phyloP scores from a whole-genome alignment of 805 yeast species.

The Candida broadrunensis region DNA sequence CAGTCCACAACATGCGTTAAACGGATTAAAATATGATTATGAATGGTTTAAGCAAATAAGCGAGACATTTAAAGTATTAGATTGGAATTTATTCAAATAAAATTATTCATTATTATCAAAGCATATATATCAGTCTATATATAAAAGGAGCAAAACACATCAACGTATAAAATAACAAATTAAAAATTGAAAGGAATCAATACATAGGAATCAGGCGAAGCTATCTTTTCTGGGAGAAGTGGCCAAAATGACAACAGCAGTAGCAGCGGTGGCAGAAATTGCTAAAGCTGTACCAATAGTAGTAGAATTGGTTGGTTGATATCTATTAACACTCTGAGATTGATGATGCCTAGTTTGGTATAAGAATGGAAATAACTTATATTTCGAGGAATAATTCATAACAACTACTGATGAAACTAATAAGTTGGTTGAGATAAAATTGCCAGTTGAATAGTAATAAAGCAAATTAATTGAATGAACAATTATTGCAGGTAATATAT shows the following conservation, averaged over 20 bases:
- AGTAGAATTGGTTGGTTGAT: not conserved
- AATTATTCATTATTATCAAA: too few relatives aligned
- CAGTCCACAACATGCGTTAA: not conserved
- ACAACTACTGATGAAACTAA: not conserved
- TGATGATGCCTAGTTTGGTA: not conserved
- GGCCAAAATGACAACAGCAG: not conserved
- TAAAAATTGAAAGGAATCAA: not conserved
- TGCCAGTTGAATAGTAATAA: slow-evolving; percentile 14
- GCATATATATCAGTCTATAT: too few relatives aligned
- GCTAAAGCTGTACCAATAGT: not conserved
- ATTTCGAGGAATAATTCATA: not conserved
- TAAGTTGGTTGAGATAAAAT: not conserved
- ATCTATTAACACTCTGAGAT: not conserved
- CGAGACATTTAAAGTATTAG: slow-evolving; percentile 33
- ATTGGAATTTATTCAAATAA: slow-evolving; percentile 51
- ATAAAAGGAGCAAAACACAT: too few relatives aligned
- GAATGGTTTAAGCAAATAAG: slow-evolving; percentile 21
- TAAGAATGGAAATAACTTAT: not conserved
- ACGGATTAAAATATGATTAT: slow-evolving; percentile 9
- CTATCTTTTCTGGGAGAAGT: not conserved
- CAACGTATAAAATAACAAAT: not conserved
- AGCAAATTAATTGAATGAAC: slow-evolving; percentile 9
- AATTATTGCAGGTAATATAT: slow-evolving; percentile 9
- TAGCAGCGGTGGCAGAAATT: not conserved
- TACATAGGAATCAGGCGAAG: not conserved